These are phyloP conservation scores for Lactarius hatsudake DNA, from an alignment of 768 basidiomycete genomes.

Conservation along the genomic window DNA sequence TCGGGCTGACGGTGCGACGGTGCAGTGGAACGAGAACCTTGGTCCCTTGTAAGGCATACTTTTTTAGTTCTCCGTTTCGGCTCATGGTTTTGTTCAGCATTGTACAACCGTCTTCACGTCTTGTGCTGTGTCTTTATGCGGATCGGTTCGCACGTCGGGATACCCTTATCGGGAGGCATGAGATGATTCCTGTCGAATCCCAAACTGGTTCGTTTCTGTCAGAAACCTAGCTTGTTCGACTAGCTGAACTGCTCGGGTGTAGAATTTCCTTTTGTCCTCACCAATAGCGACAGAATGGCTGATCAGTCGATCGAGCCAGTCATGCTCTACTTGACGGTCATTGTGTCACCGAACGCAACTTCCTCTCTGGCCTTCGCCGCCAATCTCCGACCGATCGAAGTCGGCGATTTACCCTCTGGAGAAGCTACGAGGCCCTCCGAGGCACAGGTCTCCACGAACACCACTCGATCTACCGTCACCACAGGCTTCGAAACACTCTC, in stretches of 20 bases:
- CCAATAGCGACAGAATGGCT: neutral
- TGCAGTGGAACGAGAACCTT: neutral
- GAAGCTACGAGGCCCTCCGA: neutral
- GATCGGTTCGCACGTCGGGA: neutral
- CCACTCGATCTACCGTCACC: neutral
- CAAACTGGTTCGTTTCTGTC: neutral
- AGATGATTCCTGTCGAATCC: neutral
- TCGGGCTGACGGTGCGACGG: neutral
- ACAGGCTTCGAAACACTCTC: neutral
- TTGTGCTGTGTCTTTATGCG: neutral
- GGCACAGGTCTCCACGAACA: neutral
- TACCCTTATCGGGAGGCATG: neutral
- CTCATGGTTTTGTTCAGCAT: neutral
- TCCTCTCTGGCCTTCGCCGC: neutral
- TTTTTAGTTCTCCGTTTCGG: neutral
- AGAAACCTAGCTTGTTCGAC: neutral
- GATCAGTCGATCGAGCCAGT: neutral
- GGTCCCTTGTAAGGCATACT: neutral
- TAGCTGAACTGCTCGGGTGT: neutral
- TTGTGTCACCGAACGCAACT: neutral
- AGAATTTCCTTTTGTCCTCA: neutral
- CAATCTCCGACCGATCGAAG: too few relatives aligned
- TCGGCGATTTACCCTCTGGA: neutral
- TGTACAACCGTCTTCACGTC: neutral
- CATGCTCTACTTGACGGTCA: neutral